Conservation (phyloP, 257 asterid genomes). For the Henckelia pumila region DNA sequence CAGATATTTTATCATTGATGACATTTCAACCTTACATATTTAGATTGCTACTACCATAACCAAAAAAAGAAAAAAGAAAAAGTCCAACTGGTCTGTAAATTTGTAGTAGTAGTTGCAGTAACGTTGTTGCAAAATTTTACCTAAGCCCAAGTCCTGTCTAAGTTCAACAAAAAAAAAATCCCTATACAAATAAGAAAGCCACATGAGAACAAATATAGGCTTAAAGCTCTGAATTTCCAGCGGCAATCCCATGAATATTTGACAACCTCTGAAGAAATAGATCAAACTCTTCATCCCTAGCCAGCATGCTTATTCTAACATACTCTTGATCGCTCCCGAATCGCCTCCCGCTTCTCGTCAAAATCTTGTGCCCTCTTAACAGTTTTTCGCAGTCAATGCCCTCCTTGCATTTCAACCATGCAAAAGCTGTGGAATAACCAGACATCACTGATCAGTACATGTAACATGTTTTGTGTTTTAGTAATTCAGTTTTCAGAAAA, state of each 20-base stretch:
- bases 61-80: no score
- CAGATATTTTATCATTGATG: background rate
- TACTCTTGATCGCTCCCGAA: slow-evolving; percentile 53
- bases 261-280: slow-evolving; percentile 60
- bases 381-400: slow-evolving; percentile 50
- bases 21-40: background rate
- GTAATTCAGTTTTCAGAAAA: no score
- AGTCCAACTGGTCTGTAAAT: background rate
- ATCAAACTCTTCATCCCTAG: slow-evolving; percentile 42
- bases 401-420: slow-evolving; percentile 72
- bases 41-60: background rate
- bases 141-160: background rate
- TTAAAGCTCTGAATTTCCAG: slow-evolving; percentile 24
- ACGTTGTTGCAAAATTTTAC: background rate
- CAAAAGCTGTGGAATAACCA: slow-evolving; percentile 55
- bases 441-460: background rate
- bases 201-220: background rate
- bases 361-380: slow-evolving; percentile 45
- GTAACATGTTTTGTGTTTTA: background rate
- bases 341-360: slow-evolving; percentile 57
- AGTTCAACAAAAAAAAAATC: background rate
- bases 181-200: slow-evolving; percentile 1
- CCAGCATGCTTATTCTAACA: slow-evolving; percentile 21
- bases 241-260: slow-evolving; percentile 27
- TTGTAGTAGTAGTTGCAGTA: no score